Evolutionary conservation across 257 asterid genomes (phyloP), one percentile per base, ranked within the genome.

Genomic region (Plectranthus barbatus): DNA sequence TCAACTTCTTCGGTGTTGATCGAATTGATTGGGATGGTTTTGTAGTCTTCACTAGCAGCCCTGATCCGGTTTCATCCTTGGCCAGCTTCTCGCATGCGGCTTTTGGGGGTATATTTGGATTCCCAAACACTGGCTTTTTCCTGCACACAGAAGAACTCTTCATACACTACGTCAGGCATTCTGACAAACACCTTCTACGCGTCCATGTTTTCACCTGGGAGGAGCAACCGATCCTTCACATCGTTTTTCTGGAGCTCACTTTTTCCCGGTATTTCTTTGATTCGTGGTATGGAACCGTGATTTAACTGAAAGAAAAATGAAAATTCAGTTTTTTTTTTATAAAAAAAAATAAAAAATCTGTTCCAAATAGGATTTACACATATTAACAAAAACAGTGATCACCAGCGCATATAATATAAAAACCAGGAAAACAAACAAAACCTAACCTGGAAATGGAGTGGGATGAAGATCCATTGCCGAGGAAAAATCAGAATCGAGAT

Each of bases 81-180:
- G 19, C 64, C 34, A 85, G 77, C 68, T 77, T 83, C 55, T 66
- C 77, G 0, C 72, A 6, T 1, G 39, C 73, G 23, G 81, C 2
- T 40, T 79, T 84, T 7, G 71, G 29, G 6, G 69, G 77, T 2
- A 74, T 61, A 67, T 86, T 86, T 0, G 85, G 81, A 70, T 74
- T 86, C 12, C 95, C 96, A 36, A 86, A 88, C 47, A 68, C 84
- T 47, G 83, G 74, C 65, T 49, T 82, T 42, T 68, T 78, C 76
- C 95, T 86, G 76, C 39, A 61, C 7, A n/a, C 7, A 19, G 7
- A 45, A 24, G 1, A 51, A 7, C 7, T 36, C n/a, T 9, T 12
- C 24, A n/a, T 24, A 45, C 14, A 50, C 20, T 67, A 52, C 13
- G 2, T 36, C 49, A 66, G 41, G 12, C 45, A 62, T 21, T 54